Evolutionary conservation across 2,329 filamentous ascomycete species (phyloP).

Genomic region (Chrysoporthe puriensis): DNA sequence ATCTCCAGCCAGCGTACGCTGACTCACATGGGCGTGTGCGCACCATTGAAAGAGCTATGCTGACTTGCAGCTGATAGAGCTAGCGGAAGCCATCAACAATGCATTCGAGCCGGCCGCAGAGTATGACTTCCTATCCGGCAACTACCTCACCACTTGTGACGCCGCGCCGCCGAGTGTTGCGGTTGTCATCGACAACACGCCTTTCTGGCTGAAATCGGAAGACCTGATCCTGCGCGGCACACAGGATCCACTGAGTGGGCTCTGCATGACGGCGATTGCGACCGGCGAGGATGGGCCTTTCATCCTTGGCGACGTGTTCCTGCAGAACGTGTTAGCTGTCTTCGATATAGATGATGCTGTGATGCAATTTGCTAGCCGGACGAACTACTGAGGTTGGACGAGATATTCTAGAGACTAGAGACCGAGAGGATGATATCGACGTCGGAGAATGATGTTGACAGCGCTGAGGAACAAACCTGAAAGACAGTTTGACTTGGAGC

Average conservation of each 20-base stretch:
- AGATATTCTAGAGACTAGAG: not conserved
- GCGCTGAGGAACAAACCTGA: not conserved
- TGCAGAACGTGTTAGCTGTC: slow-evolving; percentile 55
- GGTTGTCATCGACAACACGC: slow-evolving; percentile 46
- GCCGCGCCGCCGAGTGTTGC: slow-evolving; percentile 50
- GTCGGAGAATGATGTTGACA: not conserved
- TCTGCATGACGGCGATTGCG: slow-evolving; percentile 53
- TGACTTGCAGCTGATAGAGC: slow-evolving; percentile 36
- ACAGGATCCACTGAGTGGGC: slow-evolving; percentile 48
- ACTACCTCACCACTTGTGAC: slow-evolving; percentile 54
- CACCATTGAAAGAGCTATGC: not conserved
- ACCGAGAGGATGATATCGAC: not conserved
- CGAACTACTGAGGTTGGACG: slow-evolving; percentile 29
- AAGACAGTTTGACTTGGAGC: not conserved
- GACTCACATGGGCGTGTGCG: slow-evolving; percentile 9
- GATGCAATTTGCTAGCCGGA: slow-evolving; percentile 35
- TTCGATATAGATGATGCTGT: slow-evolving; percentile 36
- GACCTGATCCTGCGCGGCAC: slow-evolving; percentile 52
- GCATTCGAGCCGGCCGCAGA: slow-evolving; percentile 51
- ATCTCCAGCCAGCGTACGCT: not conserved
- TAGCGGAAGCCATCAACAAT: slow-evolving; percentile 52
- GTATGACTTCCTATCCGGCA: slow-evolving; percentile 51
- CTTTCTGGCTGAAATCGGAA: slow-evolving; percentile 52
- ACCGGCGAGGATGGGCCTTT: slow-evolving; percentile 51
- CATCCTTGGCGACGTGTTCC: slow-evolving; percentile 53